Evolutionary conservation across 1,284 basidiomycete genomes (phyloP).

Genomic region (Tilletia caries): DNA sequence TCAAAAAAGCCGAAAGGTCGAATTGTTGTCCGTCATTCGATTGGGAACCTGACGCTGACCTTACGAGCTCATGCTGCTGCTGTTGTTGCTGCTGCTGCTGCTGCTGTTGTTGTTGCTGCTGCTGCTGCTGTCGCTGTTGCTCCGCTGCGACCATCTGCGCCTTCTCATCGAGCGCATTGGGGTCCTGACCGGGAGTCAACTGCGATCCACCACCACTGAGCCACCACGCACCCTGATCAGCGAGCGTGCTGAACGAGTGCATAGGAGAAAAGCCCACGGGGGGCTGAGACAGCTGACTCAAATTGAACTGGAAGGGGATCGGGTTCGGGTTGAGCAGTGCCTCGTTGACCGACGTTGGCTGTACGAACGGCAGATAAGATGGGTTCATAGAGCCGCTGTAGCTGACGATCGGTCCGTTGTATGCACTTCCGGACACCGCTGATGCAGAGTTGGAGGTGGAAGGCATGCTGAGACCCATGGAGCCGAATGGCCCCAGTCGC

Average conservation of each 20-base stretch:
- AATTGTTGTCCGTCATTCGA: constrained; percentile 21
- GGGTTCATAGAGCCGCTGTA: not conserved
- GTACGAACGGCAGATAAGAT: not conserved
- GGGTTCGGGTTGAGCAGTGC: constrained; percentile 48
- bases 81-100: constrained; percentile 19
- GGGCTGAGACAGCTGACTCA: constrained; percentile 33
- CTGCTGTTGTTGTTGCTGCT: not conserved
- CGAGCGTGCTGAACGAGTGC: constrained; percentile 1
- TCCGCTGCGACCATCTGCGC: constrained; percentile 38
- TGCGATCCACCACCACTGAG: constrained; percentile 33
- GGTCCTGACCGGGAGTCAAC: constrained; percentile 32
- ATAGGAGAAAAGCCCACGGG: constrained; percentile 13
- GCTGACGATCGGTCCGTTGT: constrained; percentile 6
- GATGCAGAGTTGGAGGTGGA: not conserved
- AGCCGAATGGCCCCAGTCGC: not conserved
- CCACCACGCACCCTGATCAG: constrained; percentile 42
- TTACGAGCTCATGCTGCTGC: not conserved
- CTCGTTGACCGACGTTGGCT: constrained; percentile 39
- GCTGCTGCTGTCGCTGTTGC: constrained; percentile 20
- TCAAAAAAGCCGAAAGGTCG: constrained; percentile 43
- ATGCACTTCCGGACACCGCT: not conserved
- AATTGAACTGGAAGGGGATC: constrained; percentile 47
- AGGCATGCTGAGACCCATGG: not conserved
- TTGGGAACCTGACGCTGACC: not conserved
- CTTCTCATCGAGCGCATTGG: constrained; percentile 41